Evolutionary conservation across 345 rosid genomes (phyloP), one percentile per base, ranked within the genome.

Genomic region (Cardamine resedifolia): DNA sequence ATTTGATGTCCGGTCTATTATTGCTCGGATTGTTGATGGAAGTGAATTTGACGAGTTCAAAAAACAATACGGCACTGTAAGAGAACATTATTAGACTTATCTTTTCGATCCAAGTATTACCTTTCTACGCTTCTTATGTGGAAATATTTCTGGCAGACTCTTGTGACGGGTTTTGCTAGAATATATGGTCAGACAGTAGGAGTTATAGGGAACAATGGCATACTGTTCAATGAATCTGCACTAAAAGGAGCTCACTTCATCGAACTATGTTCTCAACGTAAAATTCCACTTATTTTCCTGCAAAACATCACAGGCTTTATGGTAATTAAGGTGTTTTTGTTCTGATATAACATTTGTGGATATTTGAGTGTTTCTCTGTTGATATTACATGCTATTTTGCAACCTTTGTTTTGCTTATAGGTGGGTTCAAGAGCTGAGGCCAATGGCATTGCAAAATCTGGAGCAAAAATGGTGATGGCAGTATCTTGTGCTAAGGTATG

Each of bases 381-480:
- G 18, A 45, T 55, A 41, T 41, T 70, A 43, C 24, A 3, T 50
- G 47, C 44, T 53, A 44, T 38, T 6, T 58, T 33, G 38, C n/a
- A 33, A 53, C 18, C 33, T n/a, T 20, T 58, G 4, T 53, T 73
- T 33, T 2, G 27, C 52, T 76, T 57, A 64, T 74, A 92, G 98
- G 98, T 94, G 74, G 98, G 98, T 28, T 91, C 98, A 77, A 86
- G 87, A 84, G 87, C 98, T 24, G 98, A 94, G 85, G 97, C 96
- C 69, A 88, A 79, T 72, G 98, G 98, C 52, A 94, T 94, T 72
- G 98, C 98, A 66, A 94, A 91, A 86, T 81, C 98, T 28, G 98
- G 97, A 71, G 98, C 97, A 10, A 94, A 94, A 84, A 85, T 91
- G 97, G 98, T 94, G 77, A 91, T 91, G 98, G 98, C 98, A 74